These are phyloP conservation scores for Nicotiana knightiana DNA, from an alignment of 257 asterid genomes.

Conservation along the genomic window DNA sequence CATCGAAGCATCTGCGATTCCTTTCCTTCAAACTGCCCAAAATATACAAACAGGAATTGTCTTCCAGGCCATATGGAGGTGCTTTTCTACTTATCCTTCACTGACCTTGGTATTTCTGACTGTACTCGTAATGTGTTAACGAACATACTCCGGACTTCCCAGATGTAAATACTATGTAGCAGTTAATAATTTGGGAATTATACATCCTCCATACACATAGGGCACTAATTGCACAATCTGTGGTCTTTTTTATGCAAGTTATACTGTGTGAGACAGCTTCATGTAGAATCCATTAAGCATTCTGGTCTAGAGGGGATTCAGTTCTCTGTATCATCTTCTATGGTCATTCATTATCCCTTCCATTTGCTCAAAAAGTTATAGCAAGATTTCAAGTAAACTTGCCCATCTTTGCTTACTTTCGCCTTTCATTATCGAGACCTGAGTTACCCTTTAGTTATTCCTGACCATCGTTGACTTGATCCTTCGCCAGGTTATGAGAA, in stretches of 20 bases:
- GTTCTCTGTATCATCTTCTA: neutral
- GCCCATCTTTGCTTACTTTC: neutral
- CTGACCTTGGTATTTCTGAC: neutral
- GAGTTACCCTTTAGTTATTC: neutral
- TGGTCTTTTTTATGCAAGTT: neutral
- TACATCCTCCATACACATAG: neutral
- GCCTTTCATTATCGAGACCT: neutral
- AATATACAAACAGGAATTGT: neutral
- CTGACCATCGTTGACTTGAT: neutral
- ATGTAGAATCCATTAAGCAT: neutral
- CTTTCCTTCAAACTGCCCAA: neutral
- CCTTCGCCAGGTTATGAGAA: slow-evolving; percentile 52
- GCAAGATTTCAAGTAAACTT: neutral
- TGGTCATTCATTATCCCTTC: neutral
- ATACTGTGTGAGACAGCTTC: neutral
- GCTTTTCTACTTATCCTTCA: neutral
- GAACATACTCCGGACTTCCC: neutral
- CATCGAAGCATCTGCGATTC: neutral
- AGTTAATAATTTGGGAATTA: neutral
- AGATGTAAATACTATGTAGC: neutral
- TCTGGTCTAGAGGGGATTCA: neutral
- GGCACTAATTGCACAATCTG: neutral
- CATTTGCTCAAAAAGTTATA: neutral
- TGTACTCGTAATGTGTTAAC: neutral
- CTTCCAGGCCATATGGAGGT: neutral